Evolutionary conservation across 495 filamentous ascomycete species (phyloP).

Genomic region (Penicillium bialowiezense): DNA sequence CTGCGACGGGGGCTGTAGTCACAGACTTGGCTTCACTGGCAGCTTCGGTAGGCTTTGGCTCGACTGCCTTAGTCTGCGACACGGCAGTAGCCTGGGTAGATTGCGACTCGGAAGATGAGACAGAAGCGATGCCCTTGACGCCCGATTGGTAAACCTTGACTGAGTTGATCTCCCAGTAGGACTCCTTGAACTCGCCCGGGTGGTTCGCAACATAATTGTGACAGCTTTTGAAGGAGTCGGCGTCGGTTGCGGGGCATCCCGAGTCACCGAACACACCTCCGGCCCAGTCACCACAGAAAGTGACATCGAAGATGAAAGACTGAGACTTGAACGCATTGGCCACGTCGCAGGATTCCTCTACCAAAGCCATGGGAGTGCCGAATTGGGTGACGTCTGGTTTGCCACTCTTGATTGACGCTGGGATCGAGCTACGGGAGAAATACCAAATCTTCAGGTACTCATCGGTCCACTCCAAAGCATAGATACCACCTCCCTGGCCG

Average conservation of each 20-base stretch:
- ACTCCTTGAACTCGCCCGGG: slow-evolving; percentile 55
- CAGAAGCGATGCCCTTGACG: slow-evolving; percentile 8
- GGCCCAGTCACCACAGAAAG: slow-evolving; percentile 90
- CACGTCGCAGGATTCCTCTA: slow-evolving; percentile 67
- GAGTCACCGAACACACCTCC: slow-evolving; percentile 53
- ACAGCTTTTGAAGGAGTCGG: slow-evolving; percentile 50
- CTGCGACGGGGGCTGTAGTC: slow-evolving; percentile 1
- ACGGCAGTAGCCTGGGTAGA: background rate
- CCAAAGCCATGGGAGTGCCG: slow-evolving; percentile 61
- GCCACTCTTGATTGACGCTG: slow-evolving; percentile 53
- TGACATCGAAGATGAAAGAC: slow-evolving; percentile 76
- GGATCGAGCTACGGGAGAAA: slow-evolving; percentile 63
- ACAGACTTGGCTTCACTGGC: background rate
- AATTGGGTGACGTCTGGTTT: slow-evolving; percentile 62
- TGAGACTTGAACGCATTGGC: slow-evolving; percentile 64
- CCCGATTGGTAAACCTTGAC: slow-evolving; percentile 59
- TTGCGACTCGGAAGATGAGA: background rate
- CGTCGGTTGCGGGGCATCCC: slow-evolving; percentile 36
- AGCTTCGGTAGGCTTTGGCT: background rate
- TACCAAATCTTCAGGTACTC: slow-evolving; percentile 71
- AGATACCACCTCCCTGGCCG: slow-evolving; percentile 67
- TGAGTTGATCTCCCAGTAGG: slow-evolving; percentile 72
- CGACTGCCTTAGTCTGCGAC: background rate
- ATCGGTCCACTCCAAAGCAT: slow-evolving; percentile 72
- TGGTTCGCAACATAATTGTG: slow-evolving; percentile 63